Percentiles rank a stretch among this genome's conserved stretches.
Evolutionary conservation across 2,329 filamentous ascomycete species (phyloP).

Genomic region (Phialophora verrucosa): DNA sequence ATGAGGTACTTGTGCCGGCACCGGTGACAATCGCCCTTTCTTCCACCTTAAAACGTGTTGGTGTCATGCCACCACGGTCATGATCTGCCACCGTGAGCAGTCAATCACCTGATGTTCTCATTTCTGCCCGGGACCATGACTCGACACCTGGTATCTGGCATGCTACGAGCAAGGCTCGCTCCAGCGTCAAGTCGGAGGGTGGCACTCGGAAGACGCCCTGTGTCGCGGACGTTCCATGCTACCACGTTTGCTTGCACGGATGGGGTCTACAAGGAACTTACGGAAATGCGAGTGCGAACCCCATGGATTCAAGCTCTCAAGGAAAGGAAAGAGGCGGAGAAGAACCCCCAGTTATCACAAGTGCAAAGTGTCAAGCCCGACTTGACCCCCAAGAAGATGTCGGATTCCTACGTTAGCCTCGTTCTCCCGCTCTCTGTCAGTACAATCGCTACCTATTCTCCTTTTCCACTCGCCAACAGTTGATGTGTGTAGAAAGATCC

Average conservation of each 20-base stretch:
- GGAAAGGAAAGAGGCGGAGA: constrained; percentile 55
- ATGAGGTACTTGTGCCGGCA: constrained; percentile 3
- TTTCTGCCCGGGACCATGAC: constrained; percentile 14
- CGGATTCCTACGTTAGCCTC: constrained; percentile 71
- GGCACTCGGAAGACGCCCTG: background rate
- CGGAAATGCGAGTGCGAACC: constrained; percentile 65
- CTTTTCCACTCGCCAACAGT: constrained; percentile 16
- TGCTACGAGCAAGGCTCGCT: constrained; percentile 12
- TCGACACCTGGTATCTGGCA: constrained; percentile 6
- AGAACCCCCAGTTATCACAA: constrained; percentile 36
- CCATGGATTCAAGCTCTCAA: constrained; percentile 71
- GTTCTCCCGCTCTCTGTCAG: constrained; percentile 48
- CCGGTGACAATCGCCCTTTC: background rate
- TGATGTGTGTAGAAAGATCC: constrained; percentile 72
- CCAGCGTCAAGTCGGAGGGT: background rate
- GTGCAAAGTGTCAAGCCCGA: constrained; percentile 55
- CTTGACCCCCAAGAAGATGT: constrained; percentile 70
- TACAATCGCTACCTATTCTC: constrained; percentile 11
- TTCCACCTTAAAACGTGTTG: background rate
- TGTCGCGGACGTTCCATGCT: constrained; percentile 26
- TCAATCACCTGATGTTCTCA: background rate
- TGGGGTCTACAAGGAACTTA: constrained; percentile 66
- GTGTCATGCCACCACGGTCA: background rate
- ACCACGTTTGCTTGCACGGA: constrained; percentile 50
- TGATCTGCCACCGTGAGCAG: background rate